Percentiles rank a stretch among this genome's conserved stretches.
phyloP scores from a whole-genome alignment of 306 rosid genomes.

The Acacia confusa region DNA sequence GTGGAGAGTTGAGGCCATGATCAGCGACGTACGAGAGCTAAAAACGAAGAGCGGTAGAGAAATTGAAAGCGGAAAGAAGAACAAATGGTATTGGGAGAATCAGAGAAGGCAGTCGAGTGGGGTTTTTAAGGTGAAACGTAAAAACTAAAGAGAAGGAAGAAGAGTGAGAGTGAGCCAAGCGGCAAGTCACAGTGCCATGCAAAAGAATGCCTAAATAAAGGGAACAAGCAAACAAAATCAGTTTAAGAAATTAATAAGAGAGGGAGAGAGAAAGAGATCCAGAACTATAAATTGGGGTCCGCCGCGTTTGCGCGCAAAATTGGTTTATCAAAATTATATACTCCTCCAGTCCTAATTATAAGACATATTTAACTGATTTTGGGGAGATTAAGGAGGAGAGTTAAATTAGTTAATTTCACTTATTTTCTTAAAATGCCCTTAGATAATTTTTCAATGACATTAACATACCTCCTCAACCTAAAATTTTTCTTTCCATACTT shows the following conservation, averaged over 20 bases:
- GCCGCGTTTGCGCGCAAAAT: neutral
- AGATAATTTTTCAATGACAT: too few species aligned
- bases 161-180: slow-evolving; percentile 23
- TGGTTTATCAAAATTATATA: too few species aligned
- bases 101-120: neutral
- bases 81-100: neutral
- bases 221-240: slow-evolving; percentile 29
- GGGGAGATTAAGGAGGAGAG: too few species aligned
- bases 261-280: neutral
- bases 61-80: neutral
- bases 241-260: neutral
- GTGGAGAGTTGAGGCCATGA: slow-evolving; percentile 28
- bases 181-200: slow-evolving; percentile 64
- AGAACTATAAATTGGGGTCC: neutral
- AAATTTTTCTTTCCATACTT: too few species aligned
- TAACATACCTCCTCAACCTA: too few species aligned
- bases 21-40: neutral
- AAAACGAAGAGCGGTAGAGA: neutral
- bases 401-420: too few species aligned
- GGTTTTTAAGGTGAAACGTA: neutral
- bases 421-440: too few species aligned
- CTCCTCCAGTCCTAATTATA: too few species aligned
- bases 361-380: too few species aligned
- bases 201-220: slow-evolving; percentile 29
- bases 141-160: neutral